These are phyloP conservation scores for Curvularia lunata DNA, from an alignment of 2,329 filamentous ascomycete species.

Conservation along the genomic window DNA sequence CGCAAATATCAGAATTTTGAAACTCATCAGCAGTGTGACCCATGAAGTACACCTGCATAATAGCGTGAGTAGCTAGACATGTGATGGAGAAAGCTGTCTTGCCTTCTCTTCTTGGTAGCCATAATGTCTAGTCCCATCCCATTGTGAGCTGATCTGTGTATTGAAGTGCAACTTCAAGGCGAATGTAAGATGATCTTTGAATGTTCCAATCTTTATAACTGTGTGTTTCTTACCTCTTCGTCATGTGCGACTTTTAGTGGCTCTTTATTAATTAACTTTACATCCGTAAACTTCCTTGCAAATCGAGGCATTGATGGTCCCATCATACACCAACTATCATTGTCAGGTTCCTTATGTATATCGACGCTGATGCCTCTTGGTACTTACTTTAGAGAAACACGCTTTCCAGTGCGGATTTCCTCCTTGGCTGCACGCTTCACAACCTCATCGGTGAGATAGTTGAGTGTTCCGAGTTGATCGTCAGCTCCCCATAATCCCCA, in stretches of 20 bases:
- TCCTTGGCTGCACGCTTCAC: conserved; percentile 51
- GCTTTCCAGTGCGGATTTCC: conserved; percentile 21
- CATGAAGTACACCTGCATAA: conserved; percentile 17
- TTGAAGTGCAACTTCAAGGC: conserved; percentile 27
- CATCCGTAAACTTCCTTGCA: neutral
- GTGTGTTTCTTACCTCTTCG: conserved; percentile 4
- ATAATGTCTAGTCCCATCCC: conserved; percentile 24
- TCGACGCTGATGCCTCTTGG: neutral
- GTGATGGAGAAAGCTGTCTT: neutral
- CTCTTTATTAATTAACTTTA: conserved; percentile 10
- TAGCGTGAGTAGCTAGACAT: conserved; percentile 29
- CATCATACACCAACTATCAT: conserved; percentile 1
- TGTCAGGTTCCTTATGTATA: neutral
- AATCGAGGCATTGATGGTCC: neutral
- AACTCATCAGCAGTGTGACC: neutral
- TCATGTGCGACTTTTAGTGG: conserved; percentile 33
- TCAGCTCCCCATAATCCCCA: conserved; percentile 61
- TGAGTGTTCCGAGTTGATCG: conserved; percentile 61
- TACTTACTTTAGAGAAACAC: conserved; percentile 24
- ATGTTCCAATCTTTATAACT: neutral
- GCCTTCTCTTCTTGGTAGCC: neutral
- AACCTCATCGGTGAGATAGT: conserved; percentile 56
- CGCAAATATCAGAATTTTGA: neutral
- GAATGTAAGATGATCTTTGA: neutral
- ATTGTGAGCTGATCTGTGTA: conserved; percentile 35